Evolutionary conservation across 2,329 filamentous ascomycete species (phyloP), one percentile per base, ranked within the genome.

Genomic region (Cladosporium cucumerinum): DNA sequence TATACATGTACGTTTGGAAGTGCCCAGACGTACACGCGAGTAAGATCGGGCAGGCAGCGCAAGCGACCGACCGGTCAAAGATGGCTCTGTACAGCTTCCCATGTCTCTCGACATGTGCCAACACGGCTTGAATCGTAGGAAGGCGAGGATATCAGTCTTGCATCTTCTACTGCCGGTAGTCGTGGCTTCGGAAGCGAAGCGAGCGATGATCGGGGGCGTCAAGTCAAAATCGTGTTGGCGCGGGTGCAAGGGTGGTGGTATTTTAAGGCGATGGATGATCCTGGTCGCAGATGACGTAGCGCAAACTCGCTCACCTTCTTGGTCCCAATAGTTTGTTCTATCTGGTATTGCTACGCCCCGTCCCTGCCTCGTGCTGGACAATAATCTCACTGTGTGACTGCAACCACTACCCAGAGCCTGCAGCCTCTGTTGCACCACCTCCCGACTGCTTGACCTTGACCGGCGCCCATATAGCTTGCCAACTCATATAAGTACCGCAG

Each of bases 251-350:
- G 39, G 39, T 57, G 39, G 39, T 57, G 30, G 32, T 57, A 57
- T 57, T 57, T 39, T 32, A 32, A 57, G 54, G 54, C 30, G 32
- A 57, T 57, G 21, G 54, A 57, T 57, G 32, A 57, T 57, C 54
- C 54, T 57, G 54, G 54, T 32, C 30, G n/a, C 52, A 16, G 14
- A 57, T 57, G 54, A 57, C 54, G 54, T 57, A 30, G 49, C 26
- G 49, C 25, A 25, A 32, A 52, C 16, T 39, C 34, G 16, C 2
- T 34, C 32, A 34, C 32, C 32, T 34, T 34, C 32, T 34, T 34
- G 32, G 39, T 46, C 39, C 39, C 39, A 46, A 10, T 46, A 21
- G 39, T 46, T 21, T 46, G 39, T 21, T 21, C n/a, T 21, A n/a
- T 46, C 39, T 46, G n/a, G 30, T 32, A 39, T 39, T 18, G 32